phyloP scores from a whole-genome alignment of 2,329 filamentous ascomycete genomes.

The Diplodia seriata region DNA sequence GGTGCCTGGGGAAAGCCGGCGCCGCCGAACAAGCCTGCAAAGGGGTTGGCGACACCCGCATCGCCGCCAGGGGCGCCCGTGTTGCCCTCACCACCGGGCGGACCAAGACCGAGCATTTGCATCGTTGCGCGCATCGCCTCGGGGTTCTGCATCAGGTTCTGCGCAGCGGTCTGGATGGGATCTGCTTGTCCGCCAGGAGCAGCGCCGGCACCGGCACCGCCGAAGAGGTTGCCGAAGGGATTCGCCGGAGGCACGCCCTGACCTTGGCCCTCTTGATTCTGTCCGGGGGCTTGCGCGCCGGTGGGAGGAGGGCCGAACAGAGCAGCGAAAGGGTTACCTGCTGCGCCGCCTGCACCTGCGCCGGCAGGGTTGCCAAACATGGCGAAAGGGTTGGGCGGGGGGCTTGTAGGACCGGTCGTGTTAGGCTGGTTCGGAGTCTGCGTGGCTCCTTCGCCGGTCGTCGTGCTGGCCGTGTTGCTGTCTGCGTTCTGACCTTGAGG shows the following conservation, averaged over 20 bases:
- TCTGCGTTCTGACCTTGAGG: constrained; percentile 49
- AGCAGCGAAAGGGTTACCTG: constrained; percentile 66
- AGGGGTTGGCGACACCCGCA: constrained; percentile 56
- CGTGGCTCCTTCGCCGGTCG: constrained; percentile 46
- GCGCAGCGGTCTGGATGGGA: constrained; percentile 56
- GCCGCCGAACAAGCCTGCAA: constrained; percentile 51
- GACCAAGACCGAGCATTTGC: constrained; percentile 60
- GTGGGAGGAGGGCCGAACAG: constrained; percentile 56
- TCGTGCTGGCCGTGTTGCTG: constrained; percentile 34
- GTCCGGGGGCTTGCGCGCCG: constrained; percentile 38
- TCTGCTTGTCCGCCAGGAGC: constrained; percentile 52
- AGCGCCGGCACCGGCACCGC: constrained; percentile 38
- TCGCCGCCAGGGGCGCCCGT: constrained; percentile 48
- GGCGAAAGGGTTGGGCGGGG: constrained; percentile 57
- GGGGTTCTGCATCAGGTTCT: constrained; percentile 63
- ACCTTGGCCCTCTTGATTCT: constrained; percentile 44
- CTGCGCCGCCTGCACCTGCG: constrained; percentile 40
- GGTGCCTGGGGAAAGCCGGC: constrained; percentile 51
- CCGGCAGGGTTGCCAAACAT: constrained; percentile 47
- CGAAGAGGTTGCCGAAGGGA: constrained; percentile 73
- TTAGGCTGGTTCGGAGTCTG: constrained; percentile 49
- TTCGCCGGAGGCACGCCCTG: constrained; percentile 53
- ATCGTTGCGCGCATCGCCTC: constrained; percentile 61
- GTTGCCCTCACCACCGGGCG: constrained; percentile 49
- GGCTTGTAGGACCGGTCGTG: constrained; percentile 40